Evolutionary conservation across 306 rosid species (phyloP).

Genomic region (Vigna trinervia): DNA sequence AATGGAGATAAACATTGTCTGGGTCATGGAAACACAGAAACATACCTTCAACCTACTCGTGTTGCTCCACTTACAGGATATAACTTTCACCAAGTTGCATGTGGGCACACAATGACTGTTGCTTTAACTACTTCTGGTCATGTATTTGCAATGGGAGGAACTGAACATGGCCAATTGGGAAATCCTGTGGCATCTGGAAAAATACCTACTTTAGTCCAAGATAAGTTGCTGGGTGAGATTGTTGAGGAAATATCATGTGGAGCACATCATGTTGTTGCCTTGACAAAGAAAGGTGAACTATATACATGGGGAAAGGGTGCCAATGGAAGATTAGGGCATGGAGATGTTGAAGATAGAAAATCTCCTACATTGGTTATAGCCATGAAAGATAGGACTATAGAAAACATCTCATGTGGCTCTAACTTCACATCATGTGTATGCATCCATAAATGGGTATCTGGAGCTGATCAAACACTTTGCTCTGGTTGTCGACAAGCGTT

Average conservation of each 20-base stretch:
- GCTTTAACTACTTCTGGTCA: slow-evolving; percentile 94
- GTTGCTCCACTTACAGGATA: slow-evolving; percentile 84
- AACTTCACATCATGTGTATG: slow-evolving; percentile 82
- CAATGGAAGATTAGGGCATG: slow-evolving; percentile 91
- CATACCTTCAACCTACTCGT: slow-evolving; percentile 76
- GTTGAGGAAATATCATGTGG: slow-evolving; percentile 90
- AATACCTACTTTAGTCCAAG: slow-evolving; percentile 81
- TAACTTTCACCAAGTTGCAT: slow-evolving; percentile 81
- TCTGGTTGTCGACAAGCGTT: slow-evolving; percentile 82
- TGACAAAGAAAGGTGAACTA: slow-evolving; percentile 84
- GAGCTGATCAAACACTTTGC: slow-evolving; percentile 81
- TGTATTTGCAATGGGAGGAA: slow-evolving; percentile 85
- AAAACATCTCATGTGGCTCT: slow-evolving; percentile 82
- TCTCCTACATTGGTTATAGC: slow-evolving; percentile 80
- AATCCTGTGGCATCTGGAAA: slow-evolving; percentile 74
- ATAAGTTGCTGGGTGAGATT: slow-evolving; percentile 84
- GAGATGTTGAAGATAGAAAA: slow-evolving; percentile 69
- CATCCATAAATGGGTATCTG: slow-evolving; percentile 75
- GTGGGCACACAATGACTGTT: slow-evolving; percentile 83
- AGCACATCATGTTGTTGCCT: slow-evolving; percentile 69
- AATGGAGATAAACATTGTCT: slow-evolving; percentile 85
- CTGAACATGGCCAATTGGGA: slow-evolving; percentile 83
- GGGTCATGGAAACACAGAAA: slow-evolving; percentile 87
- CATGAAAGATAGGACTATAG: slow-evolving; percentile 75
- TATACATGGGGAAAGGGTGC: slow-evolving; percentile 94